phyloP scores from a whole-genome alignment of 768 basidiomycete species.

The Xerocomus spinulosus region DNA sequence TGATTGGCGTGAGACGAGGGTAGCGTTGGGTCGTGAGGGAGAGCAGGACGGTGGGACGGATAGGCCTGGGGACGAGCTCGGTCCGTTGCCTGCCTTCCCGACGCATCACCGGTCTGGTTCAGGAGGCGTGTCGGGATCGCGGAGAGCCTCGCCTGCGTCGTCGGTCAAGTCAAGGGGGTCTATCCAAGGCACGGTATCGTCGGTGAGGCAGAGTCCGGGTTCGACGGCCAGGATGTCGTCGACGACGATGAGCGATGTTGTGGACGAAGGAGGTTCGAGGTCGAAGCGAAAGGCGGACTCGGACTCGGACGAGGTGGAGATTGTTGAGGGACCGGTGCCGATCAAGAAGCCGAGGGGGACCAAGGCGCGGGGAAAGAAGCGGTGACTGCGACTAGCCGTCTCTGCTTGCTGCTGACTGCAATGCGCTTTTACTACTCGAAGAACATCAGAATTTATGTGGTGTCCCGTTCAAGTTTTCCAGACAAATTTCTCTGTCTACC shows the following conservation, averaged over 20 bases:
- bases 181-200: constrained; percentile 22
- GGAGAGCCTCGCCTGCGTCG: constrained; percentile 44
- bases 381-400: no score
- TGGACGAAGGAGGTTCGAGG: constrained; percentile 37
- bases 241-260: constrained; percentile 40
- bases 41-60: constrained; percentile 8
- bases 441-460: no score
- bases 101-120: constrained; percentile 14
- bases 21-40: constrained; percentile 24
- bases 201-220: constrained; percentile 47
- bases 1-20: constrained; percentile 73
- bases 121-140: constrained; percentile 23
- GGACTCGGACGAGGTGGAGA: constrained; percentile 51
- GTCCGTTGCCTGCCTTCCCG: constrained; percentile 23
- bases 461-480: no score
- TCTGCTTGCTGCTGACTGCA: no score
- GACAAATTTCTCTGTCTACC: no score
- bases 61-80: constrained; percentile 29
- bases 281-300: constrained; percentile 51
- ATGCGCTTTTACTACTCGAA: no score
- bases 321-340: constrained; percentile 43
- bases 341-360: constrained; percentile 31
- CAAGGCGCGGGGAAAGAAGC: constrained; percentile 43
- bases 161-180: constrained; percentile 43
- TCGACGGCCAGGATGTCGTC: constrained; percentile 39